Conservation (phyloP, 257 asterid species). For the Przewalskia tangutica region DNA sequence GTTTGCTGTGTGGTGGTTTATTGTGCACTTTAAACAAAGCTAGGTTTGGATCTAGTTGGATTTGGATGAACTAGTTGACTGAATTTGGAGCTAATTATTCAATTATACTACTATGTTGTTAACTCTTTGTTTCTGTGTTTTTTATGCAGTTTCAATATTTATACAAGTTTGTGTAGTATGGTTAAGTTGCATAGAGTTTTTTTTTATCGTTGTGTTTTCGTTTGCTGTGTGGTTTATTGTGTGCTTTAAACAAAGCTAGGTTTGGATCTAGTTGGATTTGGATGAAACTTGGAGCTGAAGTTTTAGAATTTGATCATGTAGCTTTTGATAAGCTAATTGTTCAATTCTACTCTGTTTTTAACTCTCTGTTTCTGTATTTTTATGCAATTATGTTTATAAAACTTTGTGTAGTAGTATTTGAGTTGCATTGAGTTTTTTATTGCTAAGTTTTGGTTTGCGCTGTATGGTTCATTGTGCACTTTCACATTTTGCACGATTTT, state of each 20-base stretch:
- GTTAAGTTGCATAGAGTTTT: neutral
- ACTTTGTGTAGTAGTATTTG: too few species aligned
- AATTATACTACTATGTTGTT: too few species aligned
- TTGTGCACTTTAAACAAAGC: neutral
- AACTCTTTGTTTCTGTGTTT: neutral
- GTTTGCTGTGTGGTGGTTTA: neutral
- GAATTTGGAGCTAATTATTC: too few species aligned
- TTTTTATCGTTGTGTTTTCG: neutral
- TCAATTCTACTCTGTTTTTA: too few species aligned
- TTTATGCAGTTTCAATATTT: neutral
- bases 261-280: neutral
- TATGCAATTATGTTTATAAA: too few species aligned
- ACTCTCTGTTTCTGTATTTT: too few species aligned
- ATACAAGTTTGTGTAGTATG: neutral
- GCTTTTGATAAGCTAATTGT: neutral
- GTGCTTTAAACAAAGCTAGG: neutral
- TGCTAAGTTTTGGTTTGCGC: neutral
- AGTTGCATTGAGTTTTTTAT: neutral
- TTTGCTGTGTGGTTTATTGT: neutral
- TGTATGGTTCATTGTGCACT: neutral
- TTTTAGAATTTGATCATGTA: neutral
- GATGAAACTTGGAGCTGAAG: too few species aligned
- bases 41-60: neutral
- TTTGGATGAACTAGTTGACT: too few species aligned
- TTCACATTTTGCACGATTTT: too few species aligned